Evolutionary conservation across 306 rosid species (phyloP), one percentile per base, ranked within the genome.

Genomic region (Castanea crenata): DNA sequence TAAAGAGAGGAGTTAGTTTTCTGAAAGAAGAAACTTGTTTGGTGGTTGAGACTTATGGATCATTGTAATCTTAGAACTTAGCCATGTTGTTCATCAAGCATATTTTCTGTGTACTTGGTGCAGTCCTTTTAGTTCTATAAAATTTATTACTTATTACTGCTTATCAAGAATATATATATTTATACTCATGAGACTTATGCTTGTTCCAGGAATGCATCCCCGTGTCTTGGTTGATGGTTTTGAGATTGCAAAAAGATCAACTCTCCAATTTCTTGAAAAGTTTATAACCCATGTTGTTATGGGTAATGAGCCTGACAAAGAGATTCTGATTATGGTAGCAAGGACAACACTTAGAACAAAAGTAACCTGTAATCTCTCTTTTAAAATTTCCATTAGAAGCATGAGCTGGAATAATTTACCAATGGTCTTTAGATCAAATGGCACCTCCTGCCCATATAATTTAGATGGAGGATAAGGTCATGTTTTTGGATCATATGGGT

Each of bases 161-260:
- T 7, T 38, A 38, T 38, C 44, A 38, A 38, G 7, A 38, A 38
- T 6, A 1, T 21, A 6, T 0, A 38, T 38, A 11, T 63, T 3
- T 74, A 25, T 61, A 34, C 14, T 55, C 46, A 38, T 55, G 52
- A 18, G 71, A 55, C 61, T 18, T 75, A 63, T 76, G 63, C 7
- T 78, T 83, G 64, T 65, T 88, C 21, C 70, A 95, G 99, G 99
- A 64, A 93, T 95, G 98, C 99, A 95, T 91, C 99, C 99, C 20
- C 98, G 99, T 32, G 92, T 95, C 12, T 76, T 95, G 81, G 98
- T 95, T 71, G 99, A 95, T 87, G 99, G 99, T 55, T 93, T 95
- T 82, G 99, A 95, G 88, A 93, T 93, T 83, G 99, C 99, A 51
- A 95, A 95, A 74, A 82, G 81, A 78, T 96, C 99, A 54, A 95